Base-by-base conservation (phyloP, 1,139 yeast species). In the Candida freyschussii region DNA sequence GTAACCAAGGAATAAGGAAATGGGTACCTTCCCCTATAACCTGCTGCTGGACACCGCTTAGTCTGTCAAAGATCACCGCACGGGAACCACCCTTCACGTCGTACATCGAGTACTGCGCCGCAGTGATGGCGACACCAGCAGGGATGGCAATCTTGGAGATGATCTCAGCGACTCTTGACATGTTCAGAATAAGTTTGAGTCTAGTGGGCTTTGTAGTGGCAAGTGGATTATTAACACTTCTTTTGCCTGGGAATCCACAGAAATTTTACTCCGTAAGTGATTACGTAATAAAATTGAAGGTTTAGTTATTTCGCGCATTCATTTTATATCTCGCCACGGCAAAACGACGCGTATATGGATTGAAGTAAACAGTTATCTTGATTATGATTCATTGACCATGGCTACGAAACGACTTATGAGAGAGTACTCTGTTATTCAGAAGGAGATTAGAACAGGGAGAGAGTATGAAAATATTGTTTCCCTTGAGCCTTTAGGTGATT, bases 11-110 rank as follows among this genome's bases (percentile, higher is more conserved):
- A 34, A 91, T 62, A 43, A 89, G 67, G 59, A 91, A 91, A 60
- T 91, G 97, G 21, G 97, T 85, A 37, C 99, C 99, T 64, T 91
- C 99, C 19, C 96, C 96, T 44, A 87, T 69, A 17, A 91, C 96
- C 11, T 66, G 66, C 50, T 77, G 79, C 60, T 85, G 82, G 36
- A 91, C 95, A 66, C 99, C 99, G 34, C 72, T 65, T 41, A 91
- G 63, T 52, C 99, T 73, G 65, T 91, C 98, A 54, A 93, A 91
- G 45, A 91, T 84, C 36, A 91, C 95, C 15, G 97, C 98, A 55
- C 98, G 72, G 43, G 85, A 75, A 36, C 98, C 98, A 37, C 98
- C 98, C 53, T 82, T 80, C 26, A 91, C 98, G 56, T 91, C 98
- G 58, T 87, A 91, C 58, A 85, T 63, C 10, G 95, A 77, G 36